Evolutionary conservation across 257 asterid species (phyloP), one percentile per base, ranked within the genome.

Genomic region (Nicotiana attenuata): DNA sequence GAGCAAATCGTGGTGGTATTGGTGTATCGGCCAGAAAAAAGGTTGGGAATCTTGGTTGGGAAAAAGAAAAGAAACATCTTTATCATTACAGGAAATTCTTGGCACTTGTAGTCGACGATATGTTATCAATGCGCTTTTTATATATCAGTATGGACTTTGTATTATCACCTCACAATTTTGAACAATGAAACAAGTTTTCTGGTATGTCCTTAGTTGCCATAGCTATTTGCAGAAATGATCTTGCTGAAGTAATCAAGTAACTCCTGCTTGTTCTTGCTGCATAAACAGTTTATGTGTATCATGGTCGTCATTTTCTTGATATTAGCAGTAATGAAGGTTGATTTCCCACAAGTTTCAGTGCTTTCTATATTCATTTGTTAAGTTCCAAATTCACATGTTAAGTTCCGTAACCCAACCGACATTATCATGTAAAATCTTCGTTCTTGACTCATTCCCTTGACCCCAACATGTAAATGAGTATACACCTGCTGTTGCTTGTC

Each of bases 31-130:
- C 93, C 98, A 1, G 92, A 91, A 28, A 95, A 90, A 87, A 95
- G n/a, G 99, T 82, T 95, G 99, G 99, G 97, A 95, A 86, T 95
- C 99, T 82, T 95, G 98, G 99, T n/a, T 95, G 99, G 99, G 99
- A 92, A 88, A 91, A 87, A 47, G 97, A 95, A 77, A 95, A 89
- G 26, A 92, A 87, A 86, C 99, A 95, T 91, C 92, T 95, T 84
- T 82, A 57, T 66, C 82, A 91, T n/a, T 86, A 88, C 99, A 15
- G 98, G 99, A n/a, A 81, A 82, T 65, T 24, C 96, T 91, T 53
- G 99, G 99, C 22, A 88, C 91, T n/a, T 53, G 81, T 90, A 29
- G 86, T 90, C 6, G 99, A 95, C n/a, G 88, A 92, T 95, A 81
- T 95, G 86, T 82, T 95, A 85, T 93, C 99, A 7, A 7, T 93